Base-by-base conservation (phyloP, 768 basidiomycete species). In the Exsudoporus frostii region DNA sequence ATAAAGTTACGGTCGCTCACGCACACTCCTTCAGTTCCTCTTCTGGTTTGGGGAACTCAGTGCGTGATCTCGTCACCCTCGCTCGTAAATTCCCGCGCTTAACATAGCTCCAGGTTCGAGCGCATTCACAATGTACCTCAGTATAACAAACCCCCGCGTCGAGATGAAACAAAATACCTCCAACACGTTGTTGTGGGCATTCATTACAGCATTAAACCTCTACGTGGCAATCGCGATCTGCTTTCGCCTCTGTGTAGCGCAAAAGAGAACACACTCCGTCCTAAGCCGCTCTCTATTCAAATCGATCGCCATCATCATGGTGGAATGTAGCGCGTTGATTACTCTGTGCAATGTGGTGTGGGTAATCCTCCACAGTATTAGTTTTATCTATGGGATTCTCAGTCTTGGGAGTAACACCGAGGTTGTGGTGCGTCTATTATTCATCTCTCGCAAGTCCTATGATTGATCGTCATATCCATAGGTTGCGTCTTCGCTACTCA, bases 291-390 rank as follows among this genome's bases (percentile, higher is more conserved):
- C 48, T 10, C 54, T 47, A 11, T 45, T 45, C 45, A 60, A 48
- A 44, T 54, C 60, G n/a, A n/a, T 45, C 37, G 48, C 36, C 25
- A 45, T 65, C 38, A 39, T 65, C 45, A 7, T 57, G 15, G 49
- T 65, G 5, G 65, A 65, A 46, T 67, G 60, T 5, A 51, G 60
- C 13, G 45, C 57, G 1, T 38, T 65, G 29, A 42, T 62, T 2
- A 55, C 55, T 1, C 14, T 33, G 8, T 50, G 43, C 20, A 49
- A 49, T 5, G 7, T 53, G n/a, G 19, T 20, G 8, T 59, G 62
- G 57, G 38, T 47, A 30, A 20, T 59, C 9, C 39, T 65, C 24
- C 56, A 55, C 13, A 37, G 45, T 13, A 10, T 15, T 8, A 32
- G 39, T 4, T 53, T 41, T 42, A 1, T 17, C 0, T 42, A 49